phyloP scores from a whole-genome alignment of 495 filamentous ascomycete genomes.

The Letharia lupina region DNA sequence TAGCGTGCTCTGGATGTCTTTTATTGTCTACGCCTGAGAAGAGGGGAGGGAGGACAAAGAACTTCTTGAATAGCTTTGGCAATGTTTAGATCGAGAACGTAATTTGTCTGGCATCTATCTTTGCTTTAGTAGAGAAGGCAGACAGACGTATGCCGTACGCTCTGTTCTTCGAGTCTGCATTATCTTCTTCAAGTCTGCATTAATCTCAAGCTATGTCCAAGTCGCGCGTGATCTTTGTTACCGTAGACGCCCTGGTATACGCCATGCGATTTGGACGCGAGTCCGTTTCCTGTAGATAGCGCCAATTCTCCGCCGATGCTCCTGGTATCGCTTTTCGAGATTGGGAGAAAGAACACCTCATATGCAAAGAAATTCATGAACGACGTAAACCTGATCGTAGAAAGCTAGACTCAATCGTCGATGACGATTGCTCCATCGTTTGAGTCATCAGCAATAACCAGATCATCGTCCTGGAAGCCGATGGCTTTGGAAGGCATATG shows the following conservation, averaged over 20 bases:
- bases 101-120: neutral
- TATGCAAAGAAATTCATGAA: conserved; percentile 10
- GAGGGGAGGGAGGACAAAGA: too few species aligned
- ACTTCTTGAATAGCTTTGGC: too few species aligned
- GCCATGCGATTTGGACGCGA: conserved; percentile 7
- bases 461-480: conserved; percentile 32
- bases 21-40: too few species aligned
- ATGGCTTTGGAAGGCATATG: conserved; percentile 19
- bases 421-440: conserved; percentile 63
- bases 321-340: conserved; percentile 3
- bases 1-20: too few species aligned
- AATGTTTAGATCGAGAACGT: neutral
- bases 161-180: neutral
- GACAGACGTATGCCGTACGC: neutral
- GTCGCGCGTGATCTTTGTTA: neutral
- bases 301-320: neutral
- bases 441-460: conserved; percentile 48
- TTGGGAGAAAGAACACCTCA: neutral
- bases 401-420: conserved; percentile 40
- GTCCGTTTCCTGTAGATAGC: conserved; percentile 2
- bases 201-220: neutral
- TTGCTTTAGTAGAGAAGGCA: neutral
- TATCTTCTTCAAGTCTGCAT: neutral
- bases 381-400: conserved; percentile 4
- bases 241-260: neutral